phyloP scores from a whole-genome alignment of 2,329 filamentous ascomycete species.

The Botrytis aclada region DNA sequence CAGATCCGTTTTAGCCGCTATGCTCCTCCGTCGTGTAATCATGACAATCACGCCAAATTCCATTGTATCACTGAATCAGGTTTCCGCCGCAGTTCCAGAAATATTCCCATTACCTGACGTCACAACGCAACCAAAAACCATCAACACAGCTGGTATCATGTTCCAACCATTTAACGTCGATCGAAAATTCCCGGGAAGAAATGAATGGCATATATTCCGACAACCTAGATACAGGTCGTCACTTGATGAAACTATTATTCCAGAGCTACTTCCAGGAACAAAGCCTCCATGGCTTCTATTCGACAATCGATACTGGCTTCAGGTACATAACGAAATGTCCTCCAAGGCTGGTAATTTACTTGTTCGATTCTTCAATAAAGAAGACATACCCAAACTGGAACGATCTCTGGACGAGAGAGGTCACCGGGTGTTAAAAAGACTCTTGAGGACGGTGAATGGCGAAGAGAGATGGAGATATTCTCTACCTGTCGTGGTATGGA shows the following conservation, averaged over 20 bases:
- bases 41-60: slow-evolving; percentile 48
- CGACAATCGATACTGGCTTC: slow-evolving; percentile 13
- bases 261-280: background rate
- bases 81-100: slow-evolving; percentile 35
- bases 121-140: background rate
- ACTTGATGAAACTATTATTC: slow-evolving; percentile 36
- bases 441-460: background rate
- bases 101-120: background rate
- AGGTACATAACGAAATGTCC: background rate
- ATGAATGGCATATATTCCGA: slow-evolving; percentile 31
- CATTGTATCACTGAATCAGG: slow-evolving; percentile 44
- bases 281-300: background rate
- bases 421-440: background rate
- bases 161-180: slow-evolving; percentile 24
- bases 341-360: background rate
- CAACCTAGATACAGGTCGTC: slow-evolving; percentile 23
- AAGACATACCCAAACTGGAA: background rate
- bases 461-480: slow-evolving; percentile 3
- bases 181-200: background rate
- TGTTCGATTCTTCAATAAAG: background rate
- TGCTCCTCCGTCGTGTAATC: slow-evolving; percentile 47
- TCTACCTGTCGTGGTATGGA: slow-evolving; percentile 12
- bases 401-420: background rate
- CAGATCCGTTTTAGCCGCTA: slow-evolving; percentile 39
- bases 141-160: slow-evolving; percentile 27